Percentiles rank a stretch among this genome's conserved stretches.
phyloP scores from a whole-genome alignment of 1,139 yeast genomes.

The Meyerozyma smithsonii region DNA sequence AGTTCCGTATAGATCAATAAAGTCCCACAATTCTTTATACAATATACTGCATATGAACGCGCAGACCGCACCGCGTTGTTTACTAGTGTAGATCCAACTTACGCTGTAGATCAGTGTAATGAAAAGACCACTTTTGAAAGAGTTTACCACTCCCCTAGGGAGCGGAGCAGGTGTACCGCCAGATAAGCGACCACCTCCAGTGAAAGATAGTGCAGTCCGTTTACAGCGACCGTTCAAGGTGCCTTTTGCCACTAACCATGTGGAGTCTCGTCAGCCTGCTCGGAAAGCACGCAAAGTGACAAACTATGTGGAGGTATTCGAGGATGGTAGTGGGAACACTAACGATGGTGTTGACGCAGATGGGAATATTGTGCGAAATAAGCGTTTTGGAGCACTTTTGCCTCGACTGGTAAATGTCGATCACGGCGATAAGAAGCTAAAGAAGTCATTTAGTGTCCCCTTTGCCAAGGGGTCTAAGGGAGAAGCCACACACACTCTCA shows the following conservation, averaged over 20 bases:
- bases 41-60: not conserved
- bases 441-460: slow-evolving; percentile 48
- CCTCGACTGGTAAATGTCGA: slow-evolving; percentile 33
- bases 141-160: slow-evolving; percentile 42
- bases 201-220: slow-evolving; percentile 30
- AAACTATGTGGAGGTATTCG: slow-evolving; percentile 26
- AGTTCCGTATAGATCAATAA: too few species aligned
- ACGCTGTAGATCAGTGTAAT: slow-evolving; percentile 9
- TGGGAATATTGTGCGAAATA: slow-evolving; percentile 23
- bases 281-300: slow-evolving; percentile 26
- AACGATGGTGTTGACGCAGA: slow-evolving; percentile 22
- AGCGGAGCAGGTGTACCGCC: slow-evolving; percentile 44
- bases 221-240: slow-evolving; percentile 39
- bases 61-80: slow-evolving; percentile 1
- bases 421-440: slow-evolving; percentile 30
- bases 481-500: slow-evolving; percentile 16
- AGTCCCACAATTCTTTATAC: not conserved
- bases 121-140: slow-evolving; percentile 34
- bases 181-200: slow-evolving; percentile 37
- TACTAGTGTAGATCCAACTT: not conserved
- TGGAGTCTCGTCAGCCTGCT: slow-evolving; percentile 11
- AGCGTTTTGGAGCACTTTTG: slow-evolving; percentile 47
- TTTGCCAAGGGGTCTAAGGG: slow-evolving; percentile 32
- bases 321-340: slow-evolving; percentile 12
- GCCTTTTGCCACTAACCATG: slow-evolving; percentile 27